Evolutionary conservation across 306 rosid species (phyloP), one percentile per base, ranked within the genome.

Genomic region (Comarum palustre): DNA sequence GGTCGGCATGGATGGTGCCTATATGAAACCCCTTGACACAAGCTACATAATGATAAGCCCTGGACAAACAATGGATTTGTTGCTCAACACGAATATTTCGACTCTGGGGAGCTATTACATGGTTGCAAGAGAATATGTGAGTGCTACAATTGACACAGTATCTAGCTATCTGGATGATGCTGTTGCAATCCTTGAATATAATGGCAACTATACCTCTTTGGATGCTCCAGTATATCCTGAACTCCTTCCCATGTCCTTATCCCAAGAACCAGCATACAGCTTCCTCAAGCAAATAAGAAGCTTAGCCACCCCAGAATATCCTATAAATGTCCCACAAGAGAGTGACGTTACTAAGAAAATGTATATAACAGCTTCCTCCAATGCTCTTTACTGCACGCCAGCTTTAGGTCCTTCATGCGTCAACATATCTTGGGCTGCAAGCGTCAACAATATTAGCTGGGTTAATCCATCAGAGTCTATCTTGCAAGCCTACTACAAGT

Each of bases 41-140:
- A 8, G 31, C 29, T 78, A 45, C 41, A 47, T 73, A 22, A 29
- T 66, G 74, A 66, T 73, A 4, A 58, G 60, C 54, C 78, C 82
- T 4, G 82, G 82, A 32, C 82, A 78, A 73, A 69, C 82, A 32
- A 78, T 73, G 78, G 69, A 78, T 14, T 12, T 78, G 43, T 17
- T 78, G 11, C 32, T 78, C 32, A 73, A 17, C 9, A 34, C 82
- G 17, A 73, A 73, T 34, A 4, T 12, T 25, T 77, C 74, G 9
- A 9, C 78, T 62, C 34, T 29, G 16, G 68, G 70, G 4, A 20
- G 8, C 34, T 79, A 79, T 65, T 74, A 59, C 67, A 69, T 79
- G 62, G 83, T 64, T 10, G 20, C 42, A 5, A 79, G 75, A 74
- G 47, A 74, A 10, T 73, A 68, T 43, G 46, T 67, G 0, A 38